A percentile compares a stretch with the other conserved stretches of the same genome.
Conservation (phyloP, 2,329 filamentous ascomycete species). For the Tolypocladium sp. region DNA sequence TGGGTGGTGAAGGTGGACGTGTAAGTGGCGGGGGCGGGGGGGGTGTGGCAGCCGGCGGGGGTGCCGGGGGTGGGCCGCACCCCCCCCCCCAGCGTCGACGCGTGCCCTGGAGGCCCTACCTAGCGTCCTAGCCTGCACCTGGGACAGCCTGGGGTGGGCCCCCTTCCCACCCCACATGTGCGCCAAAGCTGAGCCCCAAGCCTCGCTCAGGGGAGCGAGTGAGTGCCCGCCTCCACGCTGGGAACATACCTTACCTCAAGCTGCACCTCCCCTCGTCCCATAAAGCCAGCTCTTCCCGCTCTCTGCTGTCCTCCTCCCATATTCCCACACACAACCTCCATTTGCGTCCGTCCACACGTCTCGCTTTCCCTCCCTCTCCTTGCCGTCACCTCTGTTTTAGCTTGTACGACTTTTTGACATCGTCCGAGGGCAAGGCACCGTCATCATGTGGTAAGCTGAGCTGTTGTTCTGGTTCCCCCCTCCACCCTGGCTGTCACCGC, state of each 20-base stretch:
- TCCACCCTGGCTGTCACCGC: constrained; percentile 7
- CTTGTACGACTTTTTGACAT: constrained; percentile 1
- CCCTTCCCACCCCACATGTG: constrained; percentile 5
- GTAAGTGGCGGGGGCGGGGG: too few species aligned
- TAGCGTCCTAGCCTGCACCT: background rate
- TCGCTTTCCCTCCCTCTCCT: background rate
- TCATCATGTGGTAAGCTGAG: constrained; percentile 14
- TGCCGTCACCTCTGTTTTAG: background rate
- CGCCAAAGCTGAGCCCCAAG: constrained; percentile 12
- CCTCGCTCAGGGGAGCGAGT: constrained; percentile 5
- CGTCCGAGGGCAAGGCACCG: constrained; percentile 5
- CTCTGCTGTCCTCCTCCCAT: background rate
- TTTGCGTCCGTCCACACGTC: background rate
- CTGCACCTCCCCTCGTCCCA: constrained; percentile 9
- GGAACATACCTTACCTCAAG: constrained; percentile 2
- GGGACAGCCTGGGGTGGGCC: background rate
- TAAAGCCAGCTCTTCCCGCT: constrained; percentile 4
- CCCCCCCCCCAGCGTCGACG: background rate
- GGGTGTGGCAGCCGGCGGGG: too few species aligned
- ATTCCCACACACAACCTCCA: constrained; percentile 1
- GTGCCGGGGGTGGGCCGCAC: background rate
- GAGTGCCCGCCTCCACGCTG: background rate
- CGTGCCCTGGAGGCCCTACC: background rate
- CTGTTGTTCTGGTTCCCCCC: background rate
- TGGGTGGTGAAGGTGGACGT: too few species aligned